Evolutionary conservation across 106 monocot genomes (phyloP).

Genomic region (Dendrobium chrysotoxum): DNA sequence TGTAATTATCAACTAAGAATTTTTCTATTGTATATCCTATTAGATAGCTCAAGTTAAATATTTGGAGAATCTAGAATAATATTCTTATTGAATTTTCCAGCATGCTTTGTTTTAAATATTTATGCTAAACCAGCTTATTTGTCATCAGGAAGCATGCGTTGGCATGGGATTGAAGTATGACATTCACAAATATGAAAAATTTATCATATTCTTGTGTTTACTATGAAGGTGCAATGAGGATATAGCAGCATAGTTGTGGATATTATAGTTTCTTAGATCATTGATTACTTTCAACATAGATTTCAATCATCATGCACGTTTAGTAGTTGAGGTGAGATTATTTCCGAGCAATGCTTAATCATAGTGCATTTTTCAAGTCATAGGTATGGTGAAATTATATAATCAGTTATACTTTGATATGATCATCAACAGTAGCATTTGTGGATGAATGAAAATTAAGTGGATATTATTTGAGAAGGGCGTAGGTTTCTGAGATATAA

Average conservation of each 20-base stretch:
- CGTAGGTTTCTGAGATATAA: too few species aligned
- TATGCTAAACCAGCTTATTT: neutral
- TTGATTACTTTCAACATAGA: neutral
- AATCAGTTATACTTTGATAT: neutral
- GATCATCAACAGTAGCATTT: neutral
- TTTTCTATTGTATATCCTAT: neutral
- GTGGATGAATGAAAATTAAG: neutral
- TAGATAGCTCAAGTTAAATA: neutral
- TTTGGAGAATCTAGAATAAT: neutral
- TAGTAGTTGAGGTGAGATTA: neutral
- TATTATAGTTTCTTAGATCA: neutral
- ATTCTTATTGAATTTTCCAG: neutral
- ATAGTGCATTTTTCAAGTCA: neutral
- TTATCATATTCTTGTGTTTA: neutral
- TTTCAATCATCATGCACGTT: neutral
- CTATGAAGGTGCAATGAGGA: neutral
- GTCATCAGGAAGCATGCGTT: neutral
- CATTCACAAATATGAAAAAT: neutral
- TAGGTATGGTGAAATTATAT: neutral
- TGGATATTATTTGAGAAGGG: neutral
- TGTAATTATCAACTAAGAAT: neutral
- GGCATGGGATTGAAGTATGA: neutral
- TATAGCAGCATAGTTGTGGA: neutral
- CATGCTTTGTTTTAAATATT: neutral
- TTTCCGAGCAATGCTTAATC: neutral